These are phyloP conservation scores for Fusarium sp. DNA, from an alignment of 2,329 filamentous ascomycete species.

Conservation along the genomic window DNA sequence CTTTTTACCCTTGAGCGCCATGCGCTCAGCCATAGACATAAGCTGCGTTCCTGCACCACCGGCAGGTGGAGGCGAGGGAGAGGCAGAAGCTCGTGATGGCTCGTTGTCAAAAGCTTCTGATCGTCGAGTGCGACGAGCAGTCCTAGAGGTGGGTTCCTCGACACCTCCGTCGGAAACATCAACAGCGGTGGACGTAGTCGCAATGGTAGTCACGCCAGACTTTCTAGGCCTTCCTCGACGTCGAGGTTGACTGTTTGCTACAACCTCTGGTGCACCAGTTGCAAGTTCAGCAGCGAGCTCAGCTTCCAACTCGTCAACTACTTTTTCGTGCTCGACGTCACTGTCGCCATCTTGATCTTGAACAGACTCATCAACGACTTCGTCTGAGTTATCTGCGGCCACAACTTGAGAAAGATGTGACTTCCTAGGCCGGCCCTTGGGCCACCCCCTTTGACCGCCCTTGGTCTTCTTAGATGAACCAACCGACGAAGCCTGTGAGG, in stretches of 20 bases:
- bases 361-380: neutral
- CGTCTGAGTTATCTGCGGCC: conserved; percentile 7
- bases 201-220: conserved; percentile 46
- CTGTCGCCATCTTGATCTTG: conserved; percentile 10
- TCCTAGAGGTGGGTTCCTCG: conserved; percentile 21
- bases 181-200: conserved; percentile 25
- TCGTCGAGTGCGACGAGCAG: conserved; percentile 44
- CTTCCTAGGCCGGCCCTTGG: conserved; percentile 50
- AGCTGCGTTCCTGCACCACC: conserved; percentile 50
- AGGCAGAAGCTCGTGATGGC: conserved; percentile 9
- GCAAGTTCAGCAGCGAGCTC: conserved; percentile 34
- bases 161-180: conserved; percentile 4
- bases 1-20: conserved; percentile 65
- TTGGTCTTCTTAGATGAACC: conserved; percentile 39
- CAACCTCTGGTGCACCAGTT: conserved; percentile 7
- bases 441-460: conserved; percentile 40
- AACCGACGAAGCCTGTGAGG: conserved; percentile 5
- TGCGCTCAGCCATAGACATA: conserved; percentile 70
- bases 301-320: conserved; percentile 35
- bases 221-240: conserved; percentile 48
- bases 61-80: conserved; percentile 7
- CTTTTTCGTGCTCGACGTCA: conserved; percentile 34
- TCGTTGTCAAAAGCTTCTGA: conserved; percentile 30
- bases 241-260: conserved; percentile 14
- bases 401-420: conserved; percentile 36